Evolutionary conservation across 2,329 filamentous ascomycete genomes (phyloP).

Genomic region (Diaporthe humulicola): DNA sequence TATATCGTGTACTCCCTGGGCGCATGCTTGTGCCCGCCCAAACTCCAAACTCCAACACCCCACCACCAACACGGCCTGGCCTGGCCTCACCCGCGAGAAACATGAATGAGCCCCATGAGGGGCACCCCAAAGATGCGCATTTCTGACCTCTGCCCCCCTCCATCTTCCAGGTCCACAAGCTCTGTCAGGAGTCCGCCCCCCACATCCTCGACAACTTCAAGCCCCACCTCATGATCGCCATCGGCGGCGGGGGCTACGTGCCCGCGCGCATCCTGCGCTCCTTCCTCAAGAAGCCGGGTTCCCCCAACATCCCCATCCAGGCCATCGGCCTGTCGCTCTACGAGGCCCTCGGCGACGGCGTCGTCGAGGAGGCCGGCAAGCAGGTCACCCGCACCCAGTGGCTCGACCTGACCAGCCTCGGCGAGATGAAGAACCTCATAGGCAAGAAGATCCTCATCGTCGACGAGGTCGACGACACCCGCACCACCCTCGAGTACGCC

Average conservation of each 20-base stretch:
- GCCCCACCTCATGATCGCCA: slow-evolving; percentile 97
- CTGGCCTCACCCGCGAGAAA: not conserved
- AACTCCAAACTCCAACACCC: not conserved
- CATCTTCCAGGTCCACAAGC: slow-evolving; percentile 85
- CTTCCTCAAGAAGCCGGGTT: slow-evolving; percentile 90
- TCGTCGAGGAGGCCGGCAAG: slow-evolving; percentile 84
- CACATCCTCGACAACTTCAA: slow-evolving; percentile 87
- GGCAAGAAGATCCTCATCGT: slow-evolving; percentile 94
- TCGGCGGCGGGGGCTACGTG: slow-evolving; percentile 97
- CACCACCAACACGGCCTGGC: not conserved
- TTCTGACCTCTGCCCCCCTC: slow-evolving; percentile 34
- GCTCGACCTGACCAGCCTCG: slow-evolving; percentile 88
- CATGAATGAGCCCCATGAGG: not conserved
- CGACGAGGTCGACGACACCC: slow-evolving; percentile 95
- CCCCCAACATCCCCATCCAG: slow-evolving; percentile 97
- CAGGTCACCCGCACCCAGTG: slow-evolving; percentile 98
- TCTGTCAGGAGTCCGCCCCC: slow-evolving; percentile 89
- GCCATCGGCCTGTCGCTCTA: slow-evolving; percentile 98
- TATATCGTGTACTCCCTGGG: slow-evolving; percentile 37
- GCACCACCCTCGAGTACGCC: slow-evolving; percentile 94
- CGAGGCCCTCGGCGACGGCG: slow-evolving; percentile 77
- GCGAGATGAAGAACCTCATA: slow-evolving; percentile 88
- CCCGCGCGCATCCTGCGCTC: slow-evolving; percentile 97
- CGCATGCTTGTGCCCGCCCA: no score
- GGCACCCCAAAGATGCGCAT: not conserved